Percentiles rank a stretch among this genome's conserved stretches.
These are phyloP conservation scores for Alisma plantagoaquatica DNA, from an alignment of 106 monocot species.

Conservation along the genomic window DNA sequence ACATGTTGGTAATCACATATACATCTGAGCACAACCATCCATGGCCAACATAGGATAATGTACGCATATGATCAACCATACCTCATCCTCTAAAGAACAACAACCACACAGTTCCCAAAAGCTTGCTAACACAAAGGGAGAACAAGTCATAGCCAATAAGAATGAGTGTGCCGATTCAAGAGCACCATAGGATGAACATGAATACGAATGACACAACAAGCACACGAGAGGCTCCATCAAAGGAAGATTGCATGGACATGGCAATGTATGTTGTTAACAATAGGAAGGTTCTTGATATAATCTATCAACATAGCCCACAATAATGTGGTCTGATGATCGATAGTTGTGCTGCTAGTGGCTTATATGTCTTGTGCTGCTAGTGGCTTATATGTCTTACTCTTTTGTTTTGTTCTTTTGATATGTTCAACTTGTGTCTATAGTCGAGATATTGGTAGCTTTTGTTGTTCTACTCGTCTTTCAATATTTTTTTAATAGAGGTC, in stretches of 20 bases:
- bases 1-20: constrained; percentile 95
- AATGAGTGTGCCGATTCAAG: too few species aligned
- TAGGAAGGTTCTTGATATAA: constrained; percentile 7
- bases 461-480: too few species aligned
- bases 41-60: constrained; percentile 80
- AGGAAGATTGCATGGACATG: constrained; percentile 21
- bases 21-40: constrained; percentile 97
- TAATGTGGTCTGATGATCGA: constrained; percentile 7
- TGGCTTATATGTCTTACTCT: too few species aligned
- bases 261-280: not conserved
- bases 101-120: not conserved
- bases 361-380: too few species aligned
- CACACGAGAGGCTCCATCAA: not conserved
- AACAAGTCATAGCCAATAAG: not conserved
- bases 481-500: too few species aligned
- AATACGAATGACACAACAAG: constrained; percentile 2
- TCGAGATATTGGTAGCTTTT: too few species aligned
- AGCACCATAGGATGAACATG: not conserved
- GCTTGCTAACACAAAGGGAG: too few species aligned
- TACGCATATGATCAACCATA: constrained; percentile 39
- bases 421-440: constrained; percentile 35
- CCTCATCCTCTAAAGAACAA: constrained; percentile 18
- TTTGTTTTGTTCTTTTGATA: constrained; percentile 21
- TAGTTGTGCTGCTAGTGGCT: not conserved
- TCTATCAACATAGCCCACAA: constrained; percentile 16